Evolutionary conservation across 1,284 basidiomycete genomes (phyloP).

Genomic region (Ceratobasidium sp.): DNA sequence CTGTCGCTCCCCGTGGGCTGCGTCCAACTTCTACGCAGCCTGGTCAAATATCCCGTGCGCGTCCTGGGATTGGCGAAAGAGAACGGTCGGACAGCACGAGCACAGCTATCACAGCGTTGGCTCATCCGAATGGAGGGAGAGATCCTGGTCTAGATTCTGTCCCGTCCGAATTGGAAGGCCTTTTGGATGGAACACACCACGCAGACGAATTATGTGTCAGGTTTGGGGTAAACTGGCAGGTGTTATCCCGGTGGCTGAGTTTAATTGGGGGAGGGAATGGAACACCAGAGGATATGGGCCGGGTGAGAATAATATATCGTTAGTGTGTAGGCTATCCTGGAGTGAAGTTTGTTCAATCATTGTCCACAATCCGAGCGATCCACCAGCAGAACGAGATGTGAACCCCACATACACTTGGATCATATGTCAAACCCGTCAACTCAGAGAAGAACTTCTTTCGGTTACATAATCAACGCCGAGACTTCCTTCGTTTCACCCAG

Average conservation of each 20-base stretch:
- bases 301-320: constrained; percentile 60
- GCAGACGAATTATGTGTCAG: constrained; percentile 87
- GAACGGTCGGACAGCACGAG: constrained; percentile 41
- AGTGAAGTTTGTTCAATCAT: not conserved
- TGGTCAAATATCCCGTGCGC: not conserved
- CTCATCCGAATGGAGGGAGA: constrained; percentile 40
- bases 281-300: constrained; percentile 54
- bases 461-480: too few relatives aligned
- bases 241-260: constrained; percentile 77
- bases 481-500: too few relatives aligned
- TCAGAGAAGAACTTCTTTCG: too few relatives aligned
- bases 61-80: constrained; percentile 21
- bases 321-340: constrained; percentile 40
- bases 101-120: constrained; percentile 42
- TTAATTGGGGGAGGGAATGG: constrained; percentile 62
- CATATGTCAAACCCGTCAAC: too few relatives aligned
- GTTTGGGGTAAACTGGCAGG: constrained; percentile 84
- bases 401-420: too few relatives aligned
- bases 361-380: not conserved
- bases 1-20: constrained; percentile 42
- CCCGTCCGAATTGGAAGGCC: constrained; percentile 58
- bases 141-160: constrained; percentile 43
- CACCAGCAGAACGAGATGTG: too few relatives aligned
- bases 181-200: constrained; percentile 88
- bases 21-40: constrained; percentile 27